phyloP scores from a whole-genome alignment of 306 rosid species.

The Fagus sylvatica region DNA sequence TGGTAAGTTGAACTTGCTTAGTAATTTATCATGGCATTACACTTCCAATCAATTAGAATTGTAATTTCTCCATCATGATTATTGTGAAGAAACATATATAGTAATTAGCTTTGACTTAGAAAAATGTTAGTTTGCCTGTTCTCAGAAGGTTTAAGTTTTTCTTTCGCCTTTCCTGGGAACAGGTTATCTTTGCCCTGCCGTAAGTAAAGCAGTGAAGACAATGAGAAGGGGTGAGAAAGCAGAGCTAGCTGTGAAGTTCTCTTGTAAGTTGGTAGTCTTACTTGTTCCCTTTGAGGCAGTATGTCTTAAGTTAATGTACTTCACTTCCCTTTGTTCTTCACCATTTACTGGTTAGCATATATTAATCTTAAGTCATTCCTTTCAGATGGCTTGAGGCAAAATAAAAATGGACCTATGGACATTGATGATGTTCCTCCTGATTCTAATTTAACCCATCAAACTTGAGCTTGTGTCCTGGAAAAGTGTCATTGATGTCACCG shows the following conservation, averaged over 20 bases:
- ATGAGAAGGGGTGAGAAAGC: constrained; percentile 74
- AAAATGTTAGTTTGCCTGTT: neutral
- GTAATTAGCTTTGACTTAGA: neutral
- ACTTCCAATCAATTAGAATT: no score
- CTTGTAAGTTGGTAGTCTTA: constrained; percentile 41
- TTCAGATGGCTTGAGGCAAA: constrained; percentile 43
- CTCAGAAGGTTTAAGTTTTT: constrained; percentile 4
- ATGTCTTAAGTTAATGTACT: neutral
- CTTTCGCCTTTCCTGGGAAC: constrained; percentile 18
- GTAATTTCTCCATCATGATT: no score
- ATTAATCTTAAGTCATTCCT: neutral
- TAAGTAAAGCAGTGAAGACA: constrained; percentile 59
- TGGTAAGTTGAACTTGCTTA: constrained; percentile 38
- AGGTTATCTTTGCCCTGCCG: constrained; percentile 60
- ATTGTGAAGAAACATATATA: no score
- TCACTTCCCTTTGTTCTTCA: neutral
- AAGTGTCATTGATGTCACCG: constrained; percentile 44
- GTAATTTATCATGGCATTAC: neutral
- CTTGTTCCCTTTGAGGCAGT: constrained; percentile 6
- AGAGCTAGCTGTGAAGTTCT: constrained; percentile 45
- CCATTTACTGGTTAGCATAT: neutral
- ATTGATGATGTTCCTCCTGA: constrained; percentile 20
- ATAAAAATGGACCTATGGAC: constrained; percentile 22
- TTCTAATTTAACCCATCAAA: constrained; percentile 31
- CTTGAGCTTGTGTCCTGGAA: constrained; percentile 69